Evolutionary conservation across 331 rosid genomes (phyloP).

Genomic region (Rhamnella rubrinervis): DNA sequence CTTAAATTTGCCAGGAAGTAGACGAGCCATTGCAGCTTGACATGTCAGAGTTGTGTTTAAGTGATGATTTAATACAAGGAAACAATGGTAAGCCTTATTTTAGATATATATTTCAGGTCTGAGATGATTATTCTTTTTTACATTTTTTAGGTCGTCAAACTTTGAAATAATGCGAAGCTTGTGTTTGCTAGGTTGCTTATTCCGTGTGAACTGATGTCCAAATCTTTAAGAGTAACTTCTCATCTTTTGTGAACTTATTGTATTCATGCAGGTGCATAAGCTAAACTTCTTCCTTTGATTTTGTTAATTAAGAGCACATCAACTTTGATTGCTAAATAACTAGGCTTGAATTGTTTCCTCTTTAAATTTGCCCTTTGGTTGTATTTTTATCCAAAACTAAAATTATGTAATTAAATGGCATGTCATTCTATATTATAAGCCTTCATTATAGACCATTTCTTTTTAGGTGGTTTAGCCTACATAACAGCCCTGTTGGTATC

Average conservation of each 20-base stretch:
- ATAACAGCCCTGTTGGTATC: slow-evolving; percentile 1
- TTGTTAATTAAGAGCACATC: too few species aligned
- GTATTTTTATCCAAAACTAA: background rate
- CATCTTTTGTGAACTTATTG: background rate
- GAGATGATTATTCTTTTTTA: background rate
- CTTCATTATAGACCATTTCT: background rate
- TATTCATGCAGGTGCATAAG: background rate
- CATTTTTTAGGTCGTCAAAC: background rate
- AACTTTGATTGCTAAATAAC: too few species aligned
- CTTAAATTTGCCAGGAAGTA: slow-evolving; percentile 63
- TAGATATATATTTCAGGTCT: background rate
- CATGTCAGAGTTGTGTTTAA: slow-evolving; percentile 82
- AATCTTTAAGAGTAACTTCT: background rate
- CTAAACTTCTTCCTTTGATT: background rate
- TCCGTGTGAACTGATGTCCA: background rate
- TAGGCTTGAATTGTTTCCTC: background rate
- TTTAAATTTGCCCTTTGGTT: background rate
- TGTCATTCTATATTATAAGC: background rate
- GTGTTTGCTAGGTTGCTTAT: background rate
- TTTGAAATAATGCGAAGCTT: background rate
- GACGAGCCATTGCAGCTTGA: slow-evolving; percentile 89
- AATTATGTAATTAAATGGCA: background rate
- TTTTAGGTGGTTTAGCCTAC: background rate
- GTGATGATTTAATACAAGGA: slow-evolving; percentile 62
- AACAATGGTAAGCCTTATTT: slow-evolving; percentile 53